Conservation (phyloP, 139 green algal genomes). For the Chlorella ohadii region DNA sequence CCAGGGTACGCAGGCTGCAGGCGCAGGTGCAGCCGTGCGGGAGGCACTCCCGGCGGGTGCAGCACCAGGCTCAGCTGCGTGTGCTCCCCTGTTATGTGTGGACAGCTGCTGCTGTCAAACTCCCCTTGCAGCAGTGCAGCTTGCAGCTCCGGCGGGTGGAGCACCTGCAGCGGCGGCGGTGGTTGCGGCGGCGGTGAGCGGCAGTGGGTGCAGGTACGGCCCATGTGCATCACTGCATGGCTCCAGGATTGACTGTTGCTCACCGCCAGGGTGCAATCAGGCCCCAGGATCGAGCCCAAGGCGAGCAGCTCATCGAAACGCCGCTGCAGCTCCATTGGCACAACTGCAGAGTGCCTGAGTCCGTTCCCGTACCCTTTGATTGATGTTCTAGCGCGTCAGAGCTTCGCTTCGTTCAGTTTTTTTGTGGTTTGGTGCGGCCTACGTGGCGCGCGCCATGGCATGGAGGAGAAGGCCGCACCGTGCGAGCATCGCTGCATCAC, state of each 20-base stretch:
- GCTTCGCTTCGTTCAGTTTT: too few relatives aligned
- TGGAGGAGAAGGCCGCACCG: too few relatives aligned
- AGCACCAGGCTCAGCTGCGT: background rate
- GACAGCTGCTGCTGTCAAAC: background rate
- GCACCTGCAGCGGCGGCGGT: background rate
- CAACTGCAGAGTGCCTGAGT: too few relatives aligned
- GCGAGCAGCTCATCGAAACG: background rate
- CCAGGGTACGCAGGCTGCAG: conserved; percentile 2
- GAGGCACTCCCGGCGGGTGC: background rate
- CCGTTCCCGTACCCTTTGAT: too few relatives aligned
- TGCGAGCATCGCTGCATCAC: too few relatives aligned
- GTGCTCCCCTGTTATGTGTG: background rate
- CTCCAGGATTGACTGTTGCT: background rate
- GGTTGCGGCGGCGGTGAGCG: background rate
- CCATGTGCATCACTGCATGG: background rate
- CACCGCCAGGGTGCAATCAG: background rate
- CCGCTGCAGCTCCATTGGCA: background rate
- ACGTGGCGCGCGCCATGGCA: too few relatives aligned
- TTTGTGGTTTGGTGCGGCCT: too few relatives aligned
- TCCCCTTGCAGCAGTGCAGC: background rate
- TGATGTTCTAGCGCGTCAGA: too few relatives aligned
- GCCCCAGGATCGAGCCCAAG: background rate
- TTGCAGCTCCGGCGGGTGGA: background rate
- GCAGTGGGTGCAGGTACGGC: background rate
- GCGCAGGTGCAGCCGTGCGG: background rate